A percentile compares a stretch with the other conserved stretches of the same genome.
Conservation (phyloP, 129 eudicot species). For the Escallonia herrerae region DNA sequence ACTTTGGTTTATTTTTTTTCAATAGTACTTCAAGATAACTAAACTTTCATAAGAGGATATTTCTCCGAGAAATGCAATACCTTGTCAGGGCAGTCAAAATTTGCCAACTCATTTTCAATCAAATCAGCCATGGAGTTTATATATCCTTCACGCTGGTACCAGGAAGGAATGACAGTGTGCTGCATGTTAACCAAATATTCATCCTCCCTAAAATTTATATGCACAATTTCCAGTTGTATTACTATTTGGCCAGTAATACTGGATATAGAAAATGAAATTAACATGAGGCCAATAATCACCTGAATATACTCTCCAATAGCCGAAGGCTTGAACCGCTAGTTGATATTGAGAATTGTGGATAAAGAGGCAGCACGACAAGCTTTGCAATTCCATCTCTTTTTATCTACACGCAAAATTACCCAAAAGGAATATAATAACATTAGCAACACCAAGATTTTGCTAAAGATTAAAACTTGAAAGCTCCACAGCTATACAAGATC, state of each 20-base stretch:
- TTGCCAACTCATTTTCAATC: constrained; percentile 67
- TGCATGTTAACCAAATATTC: constrained; percentile 96
- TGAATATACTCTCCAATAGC: constrained; percentile 82
- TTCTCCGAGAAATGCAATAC: constrained; percentile 16
- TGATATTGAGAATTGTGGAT: constrained; percentile 96
- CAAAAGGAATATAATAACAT: constrained; percentile 1
- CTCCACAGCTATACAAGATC: background rate
- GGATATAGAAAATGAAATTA: constrained; percentile 3
- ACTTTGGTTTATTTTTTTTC: too few relatives aligned
- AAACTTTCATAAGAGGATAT: background rate
- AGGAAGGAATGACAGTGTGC: constrained; percentile 97
- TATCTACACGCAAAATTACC: constrained; percentile 34
- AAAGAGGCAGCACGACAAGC: constrained; percentile 96
- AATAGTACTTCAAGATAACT: too few relatives aligned
- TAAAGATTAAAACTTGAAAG: background rate
- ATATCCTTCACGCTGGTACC: constrained; percentile 98
- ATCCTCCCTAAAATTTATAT: constrained; percentile 59
- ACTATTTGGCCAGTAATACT: background rate
- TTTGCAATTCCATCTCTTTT: constrained; percentile 82
- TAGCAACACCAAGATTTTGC: background rate
- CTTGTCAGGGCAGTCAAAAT: constrained; percentile 62
- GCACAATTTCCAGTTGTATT: background rate
- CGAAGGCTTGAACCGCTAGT: constrained; percentile 98
- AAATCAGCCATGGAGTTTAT: constrained; percentile 86
- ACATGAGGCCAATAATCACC: constrained; percentile 35